These are phyloP conservation scores for Penicillium soppii DNA, from an alignment of 495 filamentous ascomycete species.

Conservation along the genomic window DNA sequence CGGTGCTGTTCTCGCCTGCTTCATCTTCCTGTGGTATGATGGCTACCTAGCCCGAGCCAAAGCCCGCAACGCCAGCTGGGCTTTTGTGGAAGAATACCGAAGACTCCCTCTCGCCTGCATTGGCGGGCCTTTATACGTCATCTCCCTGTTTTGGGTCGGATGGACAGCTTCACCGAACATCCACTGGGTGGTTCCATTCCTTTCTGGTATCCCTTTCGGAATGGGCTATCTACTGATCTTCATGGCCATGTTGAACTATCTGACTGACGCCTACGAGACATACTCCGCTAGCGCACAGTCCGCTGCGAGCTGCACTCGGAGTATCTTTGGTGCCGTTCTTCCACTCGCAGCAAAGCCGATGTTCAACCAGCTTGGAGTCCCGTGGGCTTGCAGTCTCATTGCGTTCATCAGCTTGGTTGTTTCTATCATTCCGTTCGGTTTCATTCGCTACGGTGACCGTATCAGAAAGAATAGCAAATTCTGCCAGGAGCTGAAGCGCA, in stretches of 20 bases:
- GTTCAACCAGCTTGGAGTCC: constrained; percentile 39
- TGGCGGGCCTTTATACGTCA: constrained; percentile 38
- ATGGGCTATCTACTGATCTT: constrained; percentile 44
- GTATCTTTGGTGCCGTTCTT: constrained; percentile 40
- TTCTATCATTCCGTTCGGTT: constrained; percentile 34
- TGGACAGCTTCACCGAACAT: constrained; percentile 38
- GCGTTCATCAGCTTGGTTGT: constrained; percentile 39
- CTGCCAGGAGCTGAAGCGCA: constrained; percentile 37
- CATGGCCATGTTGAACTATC: constrained; percentile 48
- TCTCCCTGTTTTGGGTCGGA: constrained; percentile 41
- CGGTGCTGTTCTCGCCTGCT: constrained; percentile 30
- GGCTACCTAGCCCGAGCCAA: constrained; percentile 35
- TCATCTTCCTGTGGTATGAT: constrained; percentile 41
- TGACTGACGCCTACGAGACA: constrained; percentile 46
- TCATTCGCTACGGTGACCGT: constrained; percentile 35
- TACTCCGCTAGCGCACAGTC: constrained; percentile 44
- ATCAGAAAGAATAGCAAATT: constrained; percentile 38
- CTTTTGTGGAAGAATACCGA: constrained; percentile 39
- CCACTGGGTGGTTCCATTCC: constrained; percentile 41
- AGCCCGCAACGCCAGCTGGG: constrained; percentile 34
- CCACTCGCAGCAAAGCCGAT: constrained; percentile 42
- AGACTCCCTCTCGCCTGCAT: constrained; percentile 42
- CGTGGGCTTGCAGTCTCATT: constrained; percentile 44
- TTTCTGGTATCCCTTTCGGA: constrained; percentile 39
- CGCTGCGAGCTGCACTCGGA: constrained; percentile 39